A percentile compares a stretch with the other conserved stretches of the same genome.
Evolutionary conservation across 2,329 filamentous ascomycete genomes (phyloP).

Genomic region (Colletotrichum graminicola): DNA sequence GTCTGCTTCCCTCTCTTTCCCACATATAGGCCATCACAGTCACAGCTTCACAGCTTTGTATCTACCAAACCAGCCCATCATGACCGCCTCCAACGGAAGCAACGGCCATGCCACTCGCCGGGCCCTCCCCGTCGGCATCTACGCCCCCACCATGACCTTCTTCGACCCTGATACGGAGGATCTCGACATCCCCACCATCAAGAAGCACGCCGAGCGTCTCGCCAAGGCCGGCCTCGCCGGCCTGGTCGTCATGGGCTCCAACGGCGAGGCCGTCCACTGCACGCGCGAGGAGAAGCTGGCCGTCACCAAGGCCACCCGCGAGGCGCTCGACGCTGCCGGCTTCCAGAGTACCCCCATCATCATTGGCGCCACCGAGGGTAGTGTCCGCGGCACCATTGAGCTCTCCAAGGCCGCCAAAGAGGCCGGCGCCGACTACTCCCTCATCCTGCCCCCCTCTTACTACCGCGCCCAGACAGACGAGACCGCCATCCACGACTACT

Average conservation of each 20-base stretch:
- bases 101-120: slow-evolving; percentile 53
- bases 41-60: slow-evolving; percentile 32
- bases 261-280: slow-evolving; percentile 89
- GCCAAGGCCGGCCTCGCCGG: slow-evolving; percentile 83
- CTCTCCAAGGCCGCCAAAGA: slow-evolving; percentile 74
- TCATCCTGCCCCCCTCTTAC: slow-evolving; percentile 86
- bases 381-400: slow-evolving; percentile 83
- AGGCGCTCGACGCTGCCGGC: slow-evolving; percentile 84
- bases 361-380: slow-evolving; percentile 84
- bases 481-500: slow-evolving; percentile 79
- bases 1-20: not conserved
- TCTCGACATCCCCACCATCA: slow-evolving; percentile 82
- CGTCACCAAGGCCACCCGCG: slow-evolving; percentile 82
- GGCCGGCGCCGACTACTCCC: slow-evolving; percentile 82
- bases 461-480: slow-evolving; percentile 84
- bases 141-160: slow-evolving; percentile 91
- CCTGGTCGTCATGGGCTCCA: slow-evolving; percentile 89
- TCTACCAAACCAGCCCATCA: slow-evolving; percentile 33
- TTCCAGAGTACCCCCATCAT: slow-evolving; percentile 83
- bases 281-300: slow-evolving; percentile 80
- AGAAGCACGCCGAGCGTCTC: slow-evolving; percentile 83
- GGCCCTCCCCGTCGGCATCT: slow-evolving; percentile 83
- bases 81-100: slow-evolving; percentile 43
- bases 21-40: slow-evolving; percentile 21
- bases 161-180: slow-evolving; percentile 88